Evolutionary conservation across 2,329 filamentous ascomycete species (phyloP).

Genomic region (Pseudocercospora macadamiae): DNA sequence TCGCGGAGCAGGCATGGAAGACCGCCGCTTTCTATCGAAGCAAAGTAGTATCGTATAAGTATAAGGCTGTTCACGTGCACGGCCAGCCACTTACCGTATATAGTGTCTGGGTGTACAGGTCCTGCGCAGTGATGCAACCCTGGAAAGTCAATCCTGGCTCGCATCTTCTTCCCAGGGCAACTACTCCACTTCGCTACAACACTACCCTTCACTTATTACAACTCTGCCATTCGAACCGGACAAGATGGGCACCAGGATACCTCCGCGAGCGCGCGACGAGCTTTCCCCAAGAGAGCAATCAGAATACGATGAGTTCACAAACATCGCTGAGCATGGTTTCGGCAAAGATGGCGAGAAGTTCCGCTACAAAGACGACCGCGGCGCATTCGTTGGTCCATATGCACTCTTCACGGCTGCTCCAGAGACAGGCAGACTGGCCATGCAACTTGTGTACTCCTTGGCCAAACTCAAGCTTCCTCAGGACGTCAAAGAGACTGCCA

Average conservation of each 20-base stretch:
- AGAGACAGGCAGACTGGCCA: slow-evolving; percentile 19
- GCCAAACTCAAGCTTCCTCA: slow-evolving; percentile 24
- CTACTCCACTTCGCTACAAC: too few relatives aligned
- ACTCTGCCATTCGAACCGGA: too few relatives aligned
- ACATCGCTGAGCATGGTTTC: slow-evolving; percentile 16
- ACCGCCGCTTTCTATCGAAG: too few relatives aligned
- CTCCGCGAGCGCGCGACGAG: slow-evolving; percentile 13
- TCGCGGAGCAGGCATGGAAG: too few relatives aligned
- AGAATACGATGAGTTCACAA: slow-evolving; percentile 12
- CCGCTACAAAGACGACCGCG: slow-evolving; percentile 16
- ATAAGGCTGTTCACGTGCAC: too few relatives aligned
- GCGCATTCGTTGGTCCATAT: slow-evolving; percentile 18
- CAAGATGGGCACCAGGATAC: slow-evolving; percentile 17
- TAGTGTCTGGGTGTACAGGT: too few relatives aligned
- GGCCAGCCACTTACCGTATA: too few relatives aligned
- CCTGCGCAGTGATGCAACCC: too few relatives aligned
- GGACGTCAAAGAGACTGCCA: slow-evolving; percentile 30
- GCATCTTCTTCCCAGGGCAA: too few relatives aligned
- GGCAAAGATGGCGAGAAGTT: slow-evolving; percentile 17
- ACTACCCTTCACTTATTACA: too few relatives aligned
- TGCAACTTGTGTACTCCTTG: slow-evolving; percentile 22
- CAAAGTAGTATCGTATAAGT: too few relatives aligned
- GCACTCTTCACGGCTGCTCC: slow-evolving; percentile 13
- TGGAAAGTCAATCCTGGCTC: too few relatives aligned
- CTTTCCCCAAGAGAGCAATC: slow-evolving; percentile 13